Evolutionary conservation across 2,329 filamentous ascomycete species (phyloP).

Genomic region (Chaetomium globosum): DNA sequence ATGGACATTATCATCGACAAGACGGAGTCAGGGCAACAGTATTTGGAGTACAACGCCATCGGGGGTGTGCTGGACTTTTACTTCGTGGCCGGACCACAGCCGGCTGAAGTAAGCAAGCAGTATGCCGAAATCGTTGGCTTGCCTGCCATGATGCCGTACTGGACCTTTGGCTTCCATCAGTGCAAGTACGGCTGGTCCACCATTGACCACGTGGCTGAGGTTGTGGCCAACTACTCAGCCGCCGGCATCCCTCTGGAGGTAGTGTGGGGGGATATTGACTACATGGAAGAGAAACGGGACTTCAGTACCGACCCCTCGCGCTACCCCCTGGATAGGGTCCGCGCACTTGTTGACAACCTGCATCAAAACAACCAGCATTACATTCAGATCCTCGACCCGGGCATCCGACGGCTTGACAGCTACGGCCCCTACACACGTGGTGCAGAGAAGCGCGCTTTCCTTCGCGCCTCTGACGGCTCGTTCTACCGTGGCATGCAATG

Average conservation of each 20-base stretch:
- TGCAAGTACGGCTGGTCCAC: slow-evolving; percentile 67
- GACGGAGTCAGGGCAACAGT: slow-evolving; percentile 60
- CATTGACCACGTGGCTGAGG: slow-evolving; percentile 64
- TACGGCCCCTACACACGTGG: slow-evolving; percentile 48
- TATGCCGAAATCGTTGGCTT: slow-evolving; percentile 60
- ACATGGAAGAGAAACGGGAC: slow-evolving; percentile 57
- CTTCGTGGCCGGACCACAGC: slow-evolving; percentile 61
- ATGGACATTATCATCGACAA: slow-evolving; percentile 76
- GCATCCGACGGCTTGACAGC: slow-evolving; percentile 51
- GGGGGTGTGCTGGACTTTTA: slow-evolving; percentile 76
- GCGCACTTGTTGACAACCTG: slow-evolving; percentile 66
- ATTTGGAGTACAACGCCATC: slow-evolving; percentile 75
- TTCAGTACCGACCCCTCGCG: slow-evolving; percentile 66
- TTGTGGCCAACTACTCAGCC: slow-evolving; percentile 66
- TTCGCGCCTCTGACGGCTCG: slow-evolving; percentile 58
- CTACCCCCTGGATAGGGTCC: slow-evolving; percentile 64
- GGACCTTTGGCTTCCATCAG: slow-evolving; percentile 64
- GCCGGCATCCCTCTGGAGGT: slow-evolving; percentile 68
- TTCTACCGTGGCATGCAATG: slow-evolving; percentile 68
- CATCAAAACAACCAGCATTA: slow-evolving; percentile 69
- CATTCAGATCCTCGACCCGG: slow-evolving; percentile 76
- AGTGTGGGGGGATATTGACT: slow-evolving; percentile 68
- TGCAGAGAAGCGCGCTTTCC: slow-evolving; percentile 47
- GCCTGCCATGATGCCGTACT: slow-evolving; percentile 65
- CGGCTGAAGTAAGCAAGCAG: slow-evolving; percentile 60